phyloP scores from a whole-genome alignment of 257 asterid species.

The Sherardia arvensis region DNA sequence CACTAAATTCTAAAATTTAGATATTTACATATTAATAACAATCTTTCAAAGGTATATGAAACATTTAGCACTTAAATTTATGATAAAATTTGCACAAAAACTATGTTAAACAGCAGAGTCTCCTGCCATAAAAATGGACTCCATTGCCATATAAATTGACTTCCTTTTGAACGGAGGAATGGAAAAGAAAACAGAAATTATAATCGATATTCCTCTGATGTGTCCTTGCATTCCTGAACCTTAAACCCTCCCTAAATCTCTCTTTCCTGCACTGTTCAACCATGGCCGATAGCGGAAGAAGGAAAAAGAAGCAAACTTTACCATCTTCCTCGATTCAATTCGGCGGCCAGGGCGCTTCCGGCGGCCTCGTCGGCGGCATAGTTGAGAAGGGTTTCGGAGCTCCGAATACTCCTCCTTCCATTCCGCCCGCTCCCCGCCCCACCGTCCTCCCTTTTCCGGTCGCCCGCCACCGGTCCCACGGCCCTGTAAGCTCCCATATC shows the following conservation, averaged over 20 bases:
- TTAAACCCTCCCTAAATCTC: not conserved
- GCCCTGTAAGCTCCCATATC: conserved; percentile 43
- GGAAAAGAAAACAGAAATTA: too few relatives aligned
- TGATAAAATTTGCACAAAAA: too few relatives aligned
- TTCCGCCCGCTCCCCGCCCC: conserved; percentile 49
- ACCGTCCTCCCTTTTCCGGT: conserved; percentile 73
- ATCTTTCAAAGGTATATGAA: too few relatives aligned
- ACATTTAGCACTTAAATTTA: too few relatives aligned
- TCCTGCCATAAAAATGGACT: too few relatives aligned
- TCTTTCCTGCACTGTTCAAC: conserved; percentile 3
- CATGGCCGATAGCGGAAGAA: conserved; percentile 24
- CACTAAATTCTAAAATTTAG: too few relatives aligned
- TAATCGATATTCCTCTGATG: too few relatives aligned
- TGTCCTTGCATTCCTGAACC: not conserved
- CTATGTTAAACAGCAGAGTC: too few relatives aligned
- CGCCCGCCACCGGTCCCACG: conserved; percentile 92
- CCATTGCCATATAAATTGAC: not conserved
- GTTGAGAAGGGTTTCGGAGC: conserved; percentile 79
- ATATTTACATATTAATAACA: too few relatives aligned
- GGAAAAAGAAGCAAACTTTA: conserved; percentile 16
- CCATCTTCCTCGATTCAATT: conserved; percentile 26
- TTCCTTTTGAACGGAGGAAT: not conserved
- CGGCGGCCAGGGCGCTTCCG: conserved; percentile 36
- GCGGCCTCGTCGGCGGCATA: conserved; percentile 58
- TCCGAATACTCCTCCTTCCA: conserved; percentile 21